Conservation (phyloP, 495 filamentous ascomycete genomes). For the Penicillium riverlandense region DNA sequence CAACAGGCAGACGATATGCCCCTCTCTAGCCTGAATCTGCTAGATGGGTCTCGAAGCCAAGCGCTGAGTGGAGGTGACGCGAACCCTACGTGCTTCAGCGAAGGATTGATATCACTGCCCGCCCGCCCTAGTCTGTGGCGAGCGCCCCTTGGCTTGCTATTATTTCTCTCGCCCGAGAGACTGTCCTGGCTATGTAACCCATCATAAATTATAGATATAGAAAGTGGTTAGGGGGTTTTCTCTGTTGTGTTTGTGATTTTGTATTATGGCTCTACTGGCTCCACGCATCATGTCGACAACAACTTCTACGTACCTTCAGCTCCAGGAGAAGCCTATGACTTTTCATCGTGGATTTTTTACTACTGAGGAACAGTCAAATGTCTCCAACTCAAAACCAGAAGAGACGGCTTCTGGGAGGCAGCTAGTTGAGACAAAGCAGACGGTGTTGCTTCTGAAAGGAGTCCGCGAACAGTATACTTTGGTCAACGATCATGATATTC, state of each 20-base stretch:
- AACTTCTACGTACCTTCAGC: constrained; percentile 20
- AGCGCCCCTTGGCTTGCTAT: constrained; percentile 6
- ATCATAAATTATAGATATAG: constrained; percentile 12
- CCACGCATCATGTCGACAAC: constrained; percentile 14
- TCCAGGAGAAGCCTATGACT: constrained; percentile 8
- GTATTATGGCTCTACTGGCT: constrained; percentile 10
- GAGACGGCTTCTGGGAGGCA: neutral
- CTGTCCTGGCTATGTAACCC: neutral
- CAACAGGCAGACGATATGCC: constrained; percentile 4
- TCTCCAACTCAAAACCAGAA: constrained; percentile 1
- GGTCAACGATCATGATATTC: constrained; percentile 42
- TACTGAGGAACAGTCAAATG: neutral
- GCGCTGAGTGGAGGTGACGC: constrained; percentile 7
- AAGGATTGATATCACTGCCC: constrained; percentile 12
- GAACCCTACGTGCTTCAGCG: constrained; percentile 10
- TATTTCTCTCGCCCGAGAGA: constrained; percentile 20
- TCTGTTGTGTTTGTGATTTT: constrained; percentile 1
- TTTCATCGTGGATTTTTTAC: constrained; percentile 11
- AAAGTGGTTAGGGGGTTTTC: neutral
- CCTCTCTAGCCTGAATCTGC: neutral
- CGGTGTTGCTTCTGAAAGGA: constrained; percentile 27
- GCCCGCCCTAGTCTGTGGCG: constrained; percentile 8
- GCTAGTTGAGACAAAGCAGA: constrained; percentile 15
- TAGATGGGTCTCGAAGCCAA: constrained; percentile 1
- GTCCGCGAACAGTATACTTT: constrained; percentile 32